A percentile compares a stretch with the other conserved stretches of the same genome.
Conservation (phyloP, 768 basidiomycete genomes). For the Russula foetens region DNA sequence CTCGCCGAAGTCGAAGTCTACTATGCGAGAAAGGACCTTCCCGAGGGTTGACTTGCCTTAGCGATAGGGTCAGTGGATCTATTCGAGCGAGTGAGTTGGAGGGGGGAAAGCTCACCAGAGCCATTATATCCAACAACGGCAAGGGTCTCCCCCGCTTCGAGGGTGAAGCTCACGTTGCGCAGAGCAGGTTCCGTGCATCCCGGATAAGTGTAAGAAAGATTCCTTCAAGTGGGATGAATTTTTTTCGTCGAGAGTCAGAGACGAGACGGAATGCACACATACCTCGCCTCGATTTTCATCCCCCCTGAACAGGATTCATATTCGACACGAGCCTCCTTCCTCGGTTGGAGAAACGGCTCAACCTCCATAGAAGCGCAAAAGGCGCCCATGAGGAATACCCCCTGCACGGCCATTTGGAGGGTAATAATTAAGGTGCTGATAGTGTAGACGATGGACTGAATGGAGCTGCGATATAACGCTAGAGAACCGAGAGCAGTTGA, state of each 20-base stretch:
- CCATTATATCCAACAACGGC: conserved; percentile 85
- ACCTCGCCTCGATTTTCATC: conserved; percentile 67
- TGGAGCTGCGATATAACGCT: conserved; percentile 70
- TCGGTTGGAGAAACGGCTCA: conserved; percentile 59
- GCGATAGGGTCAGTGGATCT: neutral
- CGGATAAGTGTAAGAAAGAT: conserved; percentile 73
- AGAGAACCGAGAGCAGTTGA: conserved; percentile 75
- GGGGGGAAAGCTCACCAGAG: conserved; percentile 44
- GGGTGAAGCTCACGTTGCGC: conserved; percentile 56
- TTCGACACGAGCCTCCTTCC: conserved; percentile 39
- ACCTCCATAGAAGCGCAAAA: conserved; percentile 72
- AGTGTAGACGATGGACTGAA: conserved; percentile 63
- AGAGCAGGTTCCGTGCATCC: conserved; percentile 61
- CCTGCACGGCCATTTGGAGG: conserved; percentile 70
- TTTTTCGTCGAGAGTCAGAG: neutral
- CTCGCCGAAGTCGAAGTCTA: conserved; percentile 65
- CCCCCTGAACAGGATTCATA: conserved; percentile 48
- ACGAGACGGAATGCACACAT: conserved; percentile 5
- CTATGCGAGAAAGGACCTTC: conserved; percentile 68
- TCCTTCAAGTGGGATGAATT: conserved; percentile 28
- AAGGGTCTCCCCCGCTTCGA: conserved; percentile 69
- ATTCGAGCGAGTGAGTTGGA: neutral
- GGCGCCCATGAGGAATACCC: conserved; percentile 80
- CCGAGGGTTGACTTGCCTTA: conserved; percentile 84
- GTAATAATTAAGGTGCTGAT: conserved; percentile 55